A percentile compares a stretch with the other conserved stretches of the same genome.
phyloP scores from a whole-genome alignment of 2,329 filamentous ascomycete species.

The Neofusicoccum sp. region DNA sequence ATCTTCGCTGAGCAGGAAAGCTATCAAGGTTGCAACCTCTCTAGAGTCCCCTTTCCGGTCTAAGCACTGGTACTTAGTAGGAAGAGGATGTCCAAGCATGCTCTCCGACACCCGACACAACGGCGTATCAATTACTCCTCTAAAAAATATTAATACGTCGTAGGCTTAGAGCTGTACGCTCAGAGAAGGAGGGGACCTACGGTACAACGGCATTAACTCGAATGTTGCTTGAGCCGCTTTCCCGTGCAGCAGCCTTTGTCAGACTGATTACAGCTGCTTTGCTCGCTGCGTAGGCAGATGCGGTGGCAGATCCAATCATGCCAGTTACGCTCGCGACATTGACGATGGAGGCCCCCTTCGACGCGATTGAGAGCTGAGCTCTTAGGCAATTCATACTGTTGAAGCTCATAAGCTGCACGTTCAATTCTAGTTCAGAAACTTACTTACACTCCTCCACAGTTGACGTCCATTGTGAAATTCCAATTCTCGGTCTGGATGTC shows the following conservation, averaged over 20 bases:
- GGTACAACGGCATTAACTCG: slow-evolving; percentile 21
- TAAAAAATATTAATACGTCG: too few relatives aligned
- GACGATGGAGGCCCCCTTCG: not conserved
- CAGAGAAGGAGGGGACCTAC: slow-evolving; percentile 20
- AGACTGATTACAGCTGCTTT: slow-evolving; percentile 37
- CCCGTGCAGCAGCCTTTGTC: slow-evolving; percentile 31
- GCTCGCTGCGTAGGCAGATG: slow-evolving; percentile 28
- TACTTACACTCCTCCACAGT: slow-evolving; percentile 18
- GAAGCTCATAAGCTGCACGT: too few relatives aligned
- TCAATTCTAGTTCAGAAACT: too few relatives aligned
- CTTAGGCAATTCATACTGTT: not conserved
- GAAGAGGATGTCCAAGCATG: not conserved
- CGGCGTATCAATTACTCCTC: not conserved
- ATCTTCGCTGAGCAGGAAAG: slow-evolving; percentile 45
- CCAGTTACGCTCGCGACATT: slow-evolving; percentile 25
- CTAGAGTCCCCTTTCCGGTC: slow-evolving; percentile 22
- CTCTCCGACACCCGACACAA: not conserved
- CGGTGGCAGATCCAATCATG: slow-evolving; percentile 25
- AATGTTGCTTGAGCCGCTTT: slow-evolving; percentile 23
- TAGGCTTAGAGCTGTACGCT: not conserved
- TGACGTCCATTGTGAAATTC: slow-evolving; percentile 16
- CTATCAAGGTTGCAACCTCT: slow-evolving; percentile 38
- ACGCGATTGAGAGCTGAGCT: not conserved
- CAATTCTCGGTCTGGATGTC: not conserved
- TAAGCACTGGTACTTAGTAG: not conserved